A percentile compares a stretch with the other conserved stretches of the same genome.
Conservation (phyloP, 495 filamentous ascomycete genomes). For the Amorphotheca resinae region DNA sequence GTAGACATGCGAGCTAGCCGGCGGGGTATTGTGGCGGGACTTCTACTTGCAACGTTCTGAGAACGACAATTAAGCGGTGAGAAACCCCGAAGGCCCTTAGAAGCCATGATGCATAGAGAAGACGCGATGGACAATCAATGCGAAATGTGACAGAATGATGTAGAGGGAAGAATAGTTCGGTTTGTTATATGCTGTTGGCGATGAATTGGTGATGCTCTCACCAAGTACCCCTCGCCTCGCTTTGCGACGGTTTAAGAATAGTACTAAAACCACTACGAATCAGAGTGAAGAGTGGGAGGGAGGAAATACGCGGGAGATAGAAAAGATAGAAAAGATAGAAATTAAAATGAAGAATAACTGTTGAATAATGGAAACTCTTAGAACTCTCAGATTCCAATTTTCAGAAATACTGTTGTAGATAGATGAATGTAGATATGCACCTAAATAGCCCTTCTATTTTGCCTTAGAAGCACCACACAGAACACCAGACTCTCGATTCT, state of each 20-base stretch:
- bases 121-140: not conserved
- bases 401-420: not conserved
- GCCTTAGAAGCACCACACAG: conserved; percentile 2
- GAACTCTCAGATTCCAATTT: not conserved
- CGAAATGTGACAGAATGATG: not conserved
- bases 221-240: not conserved
- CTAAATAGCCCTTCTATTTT: conserved; percentile 10
- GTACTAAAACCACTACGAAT: no score
- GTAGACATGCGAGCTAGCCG: conserved; percentile 11
- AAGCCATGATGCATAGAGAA: conserved; percentile 10
- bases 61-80: conserved; percentile 12
- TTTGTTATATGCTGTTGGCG: conserved; percentile 1
- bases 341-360: not conserved
- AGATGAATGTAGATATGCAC: not conserved
- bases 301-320: not conserved
- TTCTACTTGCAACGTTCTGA: not conserved
- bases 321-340: not conserved
- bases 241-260: conserved; percentile 4
- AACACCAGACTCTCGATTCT: not conserved
- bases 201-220: not conserved
- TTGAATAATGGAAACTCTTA: not conserved
- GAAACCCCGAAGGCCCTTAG: conserved; percentile 15
- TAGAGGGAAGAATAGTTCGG: conserved; percentile 1
- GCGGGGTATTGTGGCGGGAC: conserved; percentile 9
- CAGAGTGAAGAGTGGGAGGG: not conserved